phyloP scores from a whole-genome alignment of 495 filamentous ascomycete genomes.

The Podospora didyma region DNA sequence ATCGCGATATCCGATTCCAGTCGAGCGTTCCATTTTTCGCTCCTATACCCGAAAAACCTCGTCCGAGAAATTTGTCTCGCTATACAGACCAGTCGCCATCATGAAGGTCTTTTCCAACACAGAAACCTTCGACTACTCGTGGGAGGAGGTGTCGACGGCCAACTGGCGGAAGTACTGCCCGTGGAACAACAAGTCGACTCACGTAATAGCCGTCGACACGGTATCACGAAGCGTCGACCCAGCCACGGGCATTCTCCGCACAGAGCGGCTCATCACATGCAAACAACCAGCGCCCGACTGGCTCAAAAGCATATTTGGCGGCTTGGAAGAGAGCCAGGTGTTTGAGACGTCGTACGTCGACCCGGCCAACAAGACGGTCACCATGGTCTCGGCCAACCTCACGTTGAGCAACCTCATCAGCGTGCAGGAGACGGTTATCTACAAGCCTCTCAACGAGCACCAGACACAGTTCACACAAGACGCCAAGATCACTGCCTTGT shows the following conservation, averaged over 20 bases:
- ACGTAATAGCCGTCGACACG: conserved; percentile 93
- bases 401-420: conserved; percentile 83
- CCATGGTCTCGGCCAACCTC: conserved; percentile 89
- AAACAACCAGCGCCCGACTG: conserved; percentile 84
- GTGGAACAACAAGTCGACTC: conserved; percentile 93
- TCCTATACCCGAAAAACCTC: neutral
- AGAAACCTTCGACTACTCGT: conserved; percentile 93
- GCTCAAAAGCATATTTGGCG: conserved; percentile 72
- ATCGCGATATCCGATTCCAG: neutral
- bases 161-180: conserved; percentile 99
- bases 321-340: conserved; percentile 69
- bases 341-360: conserved; percentile 96
- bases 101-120: conserved; percentile 95
- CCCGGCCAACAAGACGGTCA: conserved; percentile 73
- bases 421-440: conserved; percentile 86
- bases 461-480: conserved; percentile 81
- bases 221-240: conserved; percentile 77
- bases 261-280: conserved; percentile 95
- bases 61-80: neutral
- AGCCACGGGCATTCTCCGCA: conserved; percentile 82
- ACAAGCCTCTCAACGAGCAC: conserved; percentile 59
- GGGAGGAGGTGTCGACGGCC: conserved; percentile 97
- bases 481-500: conserved; percentile 87
- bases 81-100: conserved; percentile 11
- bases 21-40: neutral